Conservation (phyloP, 176 grass and related monocot species). For the Paspalum notatum region DNA sequence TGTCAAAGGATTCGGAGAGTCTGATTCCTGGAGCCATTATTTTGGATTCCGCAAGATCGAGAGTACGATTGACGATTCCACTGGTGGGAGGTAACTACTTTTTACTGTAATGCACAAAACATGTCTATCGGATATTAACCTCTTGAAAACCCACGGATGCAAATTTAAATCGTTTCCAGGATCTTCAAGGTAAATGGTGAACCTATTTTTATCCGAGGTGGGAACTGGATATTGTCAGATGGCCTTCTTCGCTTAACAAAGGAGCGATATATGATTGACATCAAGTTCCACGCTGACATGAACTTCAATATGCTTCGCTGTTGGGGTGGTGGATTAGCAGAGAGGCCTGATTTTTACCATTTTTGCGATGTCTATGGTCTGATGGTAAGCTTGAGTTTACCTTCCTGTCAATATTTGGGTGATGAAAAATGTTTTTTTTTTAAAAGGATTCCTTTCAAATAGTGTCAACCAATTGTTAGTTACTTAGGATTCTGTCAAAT, state of each 20-base stretch:
- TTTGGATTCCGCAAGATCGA: slow-evolving; percentile 93
- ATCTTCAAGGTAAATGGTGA: slow-evolving; percentile 95
- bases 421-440: too few relatives aligned
- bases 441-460: not conserved
- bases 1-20: slow-evolving; percentile 87
- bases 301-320: slow-evolving; percentile 98
- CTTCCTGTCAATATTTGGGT: slow-evolving; percentile 15
- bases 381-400: slow-evolving; percentile 58
- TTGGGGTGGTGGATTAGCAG: slow-evolving; percentile 93
- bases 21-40: slow-evolving; percentile 80
- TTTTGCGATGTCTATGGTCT: slow-evolving; percentile 91
- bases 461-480: not conserved
- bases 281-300: slow-evolving; percentile 96
- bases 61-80: slow-evolving; percentile 74
- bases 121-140: not conserved
- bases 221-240: slow-evolving; percentile 99
- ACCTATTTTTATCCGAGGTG: slow-evolving; percentile 90
- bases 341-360: slow-evolving; percentile 93
- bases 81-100: slow-evolving; percentile 82
- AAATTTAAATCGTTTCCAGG: slow-evolving; percentile 52
- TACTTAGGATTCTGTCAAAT: slow-evolving; percentile 28
- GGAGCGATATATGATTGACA: slow-evolving; percentile 86
- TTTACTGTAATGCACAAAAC: not conserved
- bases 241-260: slow-evolving; percentile 84
- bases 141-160: slow-evolving; percentile 24